Evolutionary conservation across 2,329 filamentous ascomycete genomes (phyloP), one percentile per base, ranked within the genome.

Genomic region (Chaetomium globosum): DNA sequence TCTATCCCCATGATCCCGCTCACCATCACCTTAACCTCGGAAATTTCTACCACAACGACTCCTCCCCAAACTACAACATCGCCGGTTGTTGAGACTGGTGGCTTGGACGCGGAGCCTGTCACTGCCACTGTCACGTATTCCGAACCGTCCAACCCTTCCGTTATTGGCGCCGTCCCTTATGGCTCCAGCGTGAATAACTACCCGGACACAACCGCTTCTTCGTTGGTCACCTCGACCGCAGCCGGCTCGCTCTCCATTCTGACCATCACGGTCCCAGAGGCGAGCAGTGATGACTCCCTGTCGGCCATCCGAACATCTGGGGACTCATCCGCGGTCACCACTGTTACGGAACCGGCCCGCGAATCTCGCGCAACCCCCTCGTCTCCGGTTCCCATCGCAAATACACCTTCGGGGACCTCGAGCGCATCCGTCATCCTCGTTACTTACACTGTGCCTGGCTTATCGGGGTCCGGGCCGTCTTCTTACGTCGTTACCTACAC

Each of bases 401-500:
- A 31, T 33, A 39, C 21, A 8, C 5, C 63, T 8, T 56, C 39
- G 43, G 56, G 26, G 12, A 51, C 4, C 7, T 31, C 26, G 13
- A 58, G 59, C 19, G 43, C 46, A 57, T 67, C 67, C 1, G n/a
- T 67, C 21, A 51, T 68, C 5, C 39, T 59, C 8, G 66, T 70
- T 55, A 71, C 71, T 1, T 70, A 69, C 65, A 71, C 70, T 2
- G 62, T 64, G 5, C 61, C 68, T 1, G 66, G 53, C 9, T 33
- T 43, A 1, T 61, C 62, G 1, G 67, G 66, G 26, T n/a, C 21
- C 12, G 64, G 39, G 1, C 31, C 39, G 13, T 71, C 69, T 16
- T 39, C 65, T 2, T 71, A 70, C 53, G 65, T 67, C 0, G 69
- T 71, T 19, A 71, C 68, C 19, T 71, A 72, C 60, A 71, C 70